Evolutionary conservation across 78 protist species (phyloP), one percentile per base, ranked within the genome.

Genomic region (Dictyostelium firmibasis): DNA sequence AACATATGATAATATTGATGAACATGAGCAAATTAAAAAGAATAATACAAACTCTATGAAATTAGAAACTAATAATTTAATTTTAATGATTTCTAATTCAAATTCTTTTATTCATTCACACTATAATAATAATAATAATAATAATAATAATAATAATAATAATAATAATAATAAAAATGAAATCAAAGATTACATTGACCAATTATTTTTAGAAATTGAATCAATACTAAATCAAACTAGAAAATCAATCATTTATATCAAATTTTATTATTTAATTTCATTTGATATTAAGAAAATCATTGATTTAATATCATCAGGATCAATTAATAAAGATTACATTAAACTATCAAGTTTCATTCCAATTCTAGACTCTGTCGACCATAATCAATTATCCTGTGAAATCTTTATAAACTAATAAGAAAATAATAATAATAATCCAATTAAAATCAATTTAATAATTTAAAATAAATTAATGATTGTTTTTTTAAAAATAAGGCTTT

Each of bases 181-280:
- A 77, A 25, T 41, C n/a, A n/a, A 41, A 44, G 60, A n/a, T 27
- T 47, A 79, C 2, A n/a, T 81, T 29, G 2, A 25, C 9, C 29
- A 81, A 47, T 16, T 81, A 25, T 47, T 81, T 47, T 14, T 14
- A 50, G 33, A 81, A 44, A 29, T 72, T 16, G n/a, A 72, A 16
- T 29, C 79, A 27, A 33, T 72, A 16, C 6, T 31, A 72, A 33
- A 27, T 33, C 23, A 31, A 72, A 33, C 44, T 31, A 14, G 13
- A 72, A 72, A 72, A 72, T 72, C 79, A 72, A 72, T 72, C 10
- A 31, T 33, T 33, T 72, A 72, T 72, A 72, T 72, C 18, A 72
- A 72, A 33, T 72, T 72, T 31, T 72, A 72, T 72, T 72, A 72
- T 72, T 72, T 72, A 72, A 33, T 29, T 33, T 33, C 79, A 72